Base-by-base conservation (phyloP, 2,329 filamentous ascomycete species). In the Exophiala mesophila region DNA sequence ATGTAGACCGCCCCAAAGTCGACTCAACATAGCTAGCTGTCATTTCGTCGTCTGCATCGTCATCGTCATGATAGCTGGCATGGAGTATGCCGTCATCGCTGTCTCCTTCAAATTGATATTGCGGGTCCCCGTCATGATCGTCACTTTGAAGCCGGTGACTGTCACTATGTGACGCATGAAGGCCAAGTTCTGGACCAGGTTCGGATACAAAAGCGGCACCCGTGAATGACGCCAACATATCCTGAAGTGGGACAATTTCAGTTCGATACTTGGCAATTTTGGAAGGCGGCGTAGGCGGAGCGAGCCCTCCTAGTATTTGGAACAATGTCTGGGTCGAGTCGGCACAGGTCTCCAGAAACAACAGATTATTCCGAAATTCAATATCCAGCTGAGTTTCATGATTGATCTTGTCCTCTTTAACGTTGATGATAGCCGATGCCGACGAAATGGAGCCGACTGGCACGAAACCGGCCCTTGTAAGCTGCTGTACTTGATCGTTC, bases 291-390 rank as follows among this genome's bases (percentile, higher is more conserved):
- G 80, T 82, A 1, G 92, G 90, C 3, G 90, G 92, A 26, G 82
- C 80, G 3, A 98, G 72, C 1, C 84, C 88, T 56, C 85, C 87
- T 12, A 89, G 67, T 30, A 94, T 75, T 2, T 77, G 74, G 39
- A 95, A 83, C 10, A 98, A 73, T 0, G 92, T 98, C 61, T 96
- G 88, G 0, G 88, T 97, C 2, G 92, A 98, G 64, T 98, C 92
- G 20, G 92, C 92, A 57, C 94, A 98, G 1, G 89, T 94, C 63
- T 98, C 92, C 5, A 98, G 68, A 23, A 98, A 82, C 39, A 98
- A 72, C 1, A 98, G 73, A 52, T 94, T 84, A 57, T 95, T 89
- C 47, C 80, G 80, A 34, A 97, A 69, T 50, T 94, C 86, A 1
- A 96, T 73, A 53, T 92, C 83, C 10, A 96, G 64, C 29, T 79